Base-by-base conservation (phyloP, 495 filamentous ascomycete genomes). In the Opeltia flavorubescens region DNA sequence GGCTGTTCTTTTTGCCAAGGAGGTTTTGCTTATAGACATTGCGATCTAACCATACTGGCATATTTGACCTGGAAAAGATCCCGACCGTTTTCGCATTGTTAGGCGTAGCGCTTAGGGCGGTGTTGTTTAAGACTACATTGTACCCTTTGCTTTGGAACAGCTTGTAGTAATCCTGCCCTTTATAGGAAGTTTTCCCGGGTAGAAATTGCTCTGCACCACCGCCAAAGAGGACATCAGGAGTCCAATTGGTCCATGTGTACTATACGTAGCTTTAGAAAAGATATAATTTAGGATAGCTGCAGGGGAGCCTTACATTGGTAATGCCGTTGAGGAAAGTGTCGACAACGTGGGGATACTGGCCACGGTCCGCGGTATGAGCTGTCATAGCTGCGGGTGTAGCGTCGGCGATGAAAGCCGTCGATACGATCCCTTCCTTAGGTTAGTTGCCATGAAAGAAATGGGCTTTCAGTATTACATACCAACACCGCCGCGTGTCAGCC, bases 181-280 rank as follows among this genome's bases (percentile, higher is more conserved):
- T 41, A 59, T 69, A 78, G 1, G 73, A 76, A 24, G 56, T 65
- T 2, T 63, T 59, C 6, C 74, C 72, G 12, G 73, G 67, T 27
- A 75, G 64, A 66, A 86, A 85, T 50, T 83, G 72, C 64, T 85
- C 82, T 1, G 81, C 82, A 33, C 82, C 82, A 39, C 75, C 79
- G 9, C 81, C 82, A 49, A 85, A 80, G 50, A 83, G 75, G 6
- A 81, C 82, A 58, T 86, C 82, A 1, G 80, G 77, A 31, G 64
- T 62, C 55, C 69, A 75, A 43, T 74, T 65, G 15, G 78, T 80
- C 81, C 82, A 86, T 4, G 76, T 74, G 62, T 83, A 81, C 58
- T 81, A 20, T 11, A 7, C 41, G 23, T 8, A 3, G 27, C 8
- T 12, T 44, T 63, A 30, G 35, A 39, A 4, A 56, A 56, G 31